A percentile compares a stretch with the other conserved stretches of the same genome.
Evolutionary conservation across 805 yeast genomes (phyloP).

Genomic region (Starmerella lactis-condensi): DNA sequence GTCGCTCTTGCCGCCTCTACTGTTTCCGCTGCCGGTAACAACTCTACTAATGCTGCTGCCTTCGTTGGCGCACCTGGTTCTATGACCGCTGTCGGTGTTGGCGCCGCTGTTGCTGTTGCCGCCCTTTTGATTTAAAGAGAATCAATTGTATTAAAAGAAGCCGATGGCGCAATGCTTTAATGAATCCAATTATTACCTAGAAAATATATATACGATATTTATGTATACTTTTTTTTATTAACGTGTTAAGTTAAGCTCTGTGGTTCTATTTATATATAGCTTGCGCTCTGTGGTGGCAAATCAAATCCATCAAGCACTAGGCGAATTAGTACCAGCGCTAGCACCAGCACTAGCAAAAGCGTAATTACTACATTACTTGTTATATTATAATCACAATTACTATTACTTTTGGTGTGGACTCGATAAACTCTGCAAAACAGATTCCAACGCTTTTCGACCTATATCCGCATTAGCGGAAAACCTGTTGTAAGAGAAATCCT

Average conservation of each 20-base stretch:
- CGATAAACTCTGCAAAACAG: too few species aligned
- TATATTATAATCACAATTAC: too few species aligned
- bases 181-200: not conserved
- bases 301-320: too few species aligned
- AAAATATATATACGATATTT: too few species aligned
- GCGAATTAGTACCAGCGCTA: too few species aligned
- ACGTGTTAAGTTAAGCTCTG: too few species aligned
- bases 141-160: not conserved
- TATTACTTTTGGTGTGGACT: too few species aligned
- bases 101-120: constrained; percentile 15
- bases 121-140: constrained; percentile 14
- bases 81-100: constrained; percentile 12
- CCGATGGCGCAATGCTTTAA: not conserved
- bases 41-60: constrained; percentile 6
- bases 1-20: constrained; percentile 24
- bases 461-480: constrained; percentile 70
- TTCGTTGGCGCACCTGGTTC: constrained; percentile 8
- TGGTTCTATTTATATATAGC: too few species aligned
- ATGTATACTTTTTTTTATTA: too few species aligned
- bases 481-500: constrained; percentile 80
- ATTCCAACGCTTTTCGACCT: constrained; percentile 73
- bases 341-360: too few species aligned
- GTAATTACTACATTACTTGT: too few species aligned
- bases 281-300: too few species aligned
- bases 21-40: constrained; percentile 6